Base-by-base conservation (phyloP, 768 basidiomycete species). In the Agrocybe pediades region DNA sequence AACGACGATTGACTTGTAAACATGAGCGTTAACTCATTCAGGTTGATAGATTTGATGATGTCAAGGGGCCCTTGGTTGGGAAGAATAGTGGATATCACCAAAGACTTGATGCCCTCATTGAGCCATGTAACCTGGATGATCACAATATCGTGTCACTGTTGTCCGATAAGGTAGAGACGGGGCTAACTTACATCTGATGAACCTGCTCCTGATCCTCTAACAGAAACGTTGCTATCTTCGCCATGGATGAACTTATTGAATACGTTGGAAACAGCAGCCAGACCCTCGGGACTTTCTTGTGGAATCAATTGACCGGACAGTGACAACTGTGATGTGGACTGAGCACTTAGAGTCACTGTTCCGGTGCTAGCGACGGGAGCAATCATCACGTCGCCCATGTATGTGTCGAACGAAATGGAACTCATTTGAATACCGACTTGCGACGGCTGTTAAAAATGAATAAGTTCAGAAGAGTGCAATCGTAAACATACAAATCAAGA, bases 61-160 rank as follows among this genome's bases (percentile, higher is more conserved):
- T 82, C 66, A 51, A 84, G 75, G 11, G 74, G 69, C 16, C 88
- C 88, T 46, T 73, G 79, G 59, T 86, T 85, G 3, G 86, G 88
- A 27, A 90, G 73, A 21, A 80, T 71, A 0, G 87, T 81, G 5
- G 73, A 72, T 2, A 90, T 74, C 46, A 75, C 69, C 15, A 90
- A 79, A 24, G 74, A 72, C 67, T 85, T 81, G 64, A 90, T 88
- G 20, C 81, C 88, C 45, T 84, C 78, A 60, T 88, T 87, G 19
- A 90, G 70, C 88, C 88, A 90, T 4, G 81, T 78, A 11, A 85
- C 87, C n/a, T n/a, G n/a, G n/a, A n/a, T n/a, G n/a, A n/a, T n/a
- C n/a, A n/a, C n/a, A n/a, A n/a, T n/a, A n/a, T n/a, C n/a, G n/a
- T n/a, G n/a, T n/a, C n/a, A n/a, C n/a, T n/a, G n/a, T n/a, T n/a